These are phyloP conservation scores for Coprinopsis cinerea DNA, from an alignment of 768 basidiomycete species.

Conservation along the genomic window DNA sequence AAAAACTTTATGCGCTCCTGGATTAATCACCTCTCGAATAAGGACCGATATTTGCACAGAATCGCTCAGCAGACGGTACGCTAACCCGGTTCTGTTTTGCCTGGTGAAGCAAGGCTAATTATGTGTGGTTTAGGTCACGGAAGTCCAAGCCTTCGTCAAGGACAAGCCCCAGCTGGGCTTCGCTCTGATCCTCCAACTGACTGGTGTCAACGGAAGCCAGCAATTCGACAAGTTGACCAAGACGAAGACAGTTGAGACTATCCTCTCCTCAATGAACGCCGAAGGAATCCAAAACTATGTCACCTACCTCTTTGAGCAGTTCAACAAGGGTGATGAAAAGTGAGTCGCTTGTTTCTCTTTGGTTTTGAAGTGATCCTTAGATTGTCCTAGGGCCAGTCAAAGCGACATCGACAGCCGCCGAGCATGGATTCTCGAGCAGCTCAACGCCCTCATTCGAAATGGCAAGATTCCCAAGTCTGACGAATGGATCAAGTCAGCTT, in stretches of 20 bases:
- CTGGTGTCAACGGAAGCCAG: conserved; percentile 74
- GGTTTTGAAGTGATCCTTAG: conserved; percentile 6
- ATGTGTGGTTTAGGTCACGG: conserved; percentile 55
- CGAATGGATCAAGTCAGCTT: conserved; percentile 62
- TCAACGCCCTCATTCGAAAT: conserved; percentile 72
- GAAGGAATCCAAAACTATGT: conserved; percentile 78
- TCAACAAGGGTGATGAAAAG: conserved; percentile 45
- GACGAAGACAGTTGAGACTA: conserved; percentile 87
- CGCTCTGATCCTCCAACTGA: conserved; percentile 77
- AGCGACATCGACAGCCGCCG: conserved; percentile 48
- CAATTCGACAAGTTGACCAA: conserved; percentile 91
- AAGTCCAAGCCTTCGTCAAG: conserved; percentile 71
- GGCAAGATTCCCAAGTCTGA: conserved; percentile 76
- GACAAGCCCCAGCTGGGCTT: conserved; percentile 77
- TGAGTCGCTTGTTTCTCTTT: conserved; percentile 23
- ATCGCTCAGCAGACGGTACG: conserved; percentile 78
- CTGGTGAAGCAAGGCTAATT: too few species aligned
- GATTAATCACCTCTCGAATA: conserved; percentile 91
- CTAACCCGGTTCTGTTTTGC: too few species aligned
- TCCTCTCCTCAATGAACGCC: conserved; percentile 67
- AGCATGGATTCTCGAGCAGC: conserved; percentile 84
- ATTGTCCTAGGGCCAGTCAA: conserved; percentile 41
- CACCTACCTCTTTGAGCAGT: conserved; percentile 57
- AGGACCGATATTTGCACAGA: conserved; percentile 86
- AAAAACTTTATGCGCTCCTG: conserved; percentile 94